Evolutionary conservation across 257 asterid genomes (phyloP), one percentile per base, ranked within the genome.

Genomic region (Solanum piurae): DNA sequence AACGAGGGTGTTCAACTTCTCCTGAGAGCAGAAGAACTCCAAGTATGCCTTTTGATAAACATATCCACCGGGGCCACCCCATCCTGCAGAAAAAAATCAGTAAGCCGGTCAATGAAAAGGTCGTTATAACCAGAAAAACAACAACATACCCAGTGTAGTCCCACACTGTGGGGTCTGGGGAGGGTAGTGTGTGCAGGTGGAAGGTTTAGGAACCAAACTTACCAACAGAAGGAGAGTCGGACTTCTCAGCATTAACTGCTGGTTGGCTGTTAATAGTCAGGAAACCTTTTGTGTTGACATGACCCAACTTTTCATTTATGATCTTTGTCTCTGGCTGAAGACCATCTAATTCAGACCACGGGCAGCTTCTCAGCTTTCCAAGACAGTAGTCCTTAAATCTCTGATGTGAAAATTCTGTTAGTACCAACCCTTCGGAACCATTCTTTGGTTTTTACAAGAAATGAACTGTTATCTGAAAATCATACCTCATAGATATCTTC

Each of bases 191-290:
- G 31, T 36, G 27, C 1, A 36, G 18, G 20, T 31, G 86, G 71
- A 20, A 31, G 29, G 72, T 29, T 33, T 18, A 36, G 83, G 74
- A 74, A 68, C 58, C 21, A 23, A 27, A 31, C 93, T 92, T 93
- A 95, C 99, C 99, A 85, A 96, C 94, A 66, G 96, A 87, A 69
- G 96, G 95, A 86, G 98, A 91, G 83, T 96, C 97, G n/a, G 98
- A 96, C 87, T 94, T 93, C 20, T 83, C 96, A 89, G 98, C 98
- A 75, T 96, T 94, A 90, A 96, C 97, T 75, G 98, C 96, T 83
- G 98, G 98, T 91, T 96, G 99, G 95, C 98, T 96, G 94, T 96
- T 96, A 91, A 96, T 95, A 42, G 98, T 94, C 83, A 95, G 97
- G 92, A 94, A 92, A 80, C 98, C 98, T 88, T 93, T 95, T 88